These are phyloP conservation scores for Scedosporium aurantiacum DNA, from an alignment of 2,329 filamentous ascomycete genomes.

Conservation along the genomic window DNA sequence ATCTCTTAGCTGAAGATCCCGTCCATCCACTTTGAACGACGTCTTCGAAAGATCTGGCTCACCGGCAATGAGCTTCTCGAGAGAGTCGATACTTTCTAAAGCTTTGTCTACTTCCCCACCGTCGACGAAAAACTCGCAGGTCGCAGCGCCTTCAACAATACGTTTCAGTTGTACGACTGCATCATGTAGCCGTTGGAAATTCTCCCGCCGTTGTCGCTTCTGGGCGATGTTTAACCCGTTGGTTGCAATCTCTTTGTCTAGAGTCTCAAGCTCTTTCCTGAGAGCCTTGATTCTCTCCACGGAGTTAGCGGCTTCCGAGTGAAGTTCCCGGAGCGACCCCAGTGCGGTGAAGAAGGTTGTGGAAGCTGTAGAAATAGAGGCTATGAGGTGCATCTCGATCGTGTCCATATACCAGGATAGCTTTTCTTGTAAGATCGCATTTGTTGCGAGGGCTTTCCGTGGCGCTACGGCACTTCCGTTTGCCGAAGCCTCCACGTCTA, in stretches of 20 bases:
- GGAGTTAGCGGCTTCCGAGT: conserved; percentile 84
- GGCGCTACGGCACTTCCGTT: conserved; percentile 48
- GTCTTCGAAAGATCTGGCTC: conserved; percentile 33
- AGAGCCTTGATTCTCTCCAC: conserved; percentile 76
- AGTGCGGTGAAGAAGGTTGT: conserved; percentile 93
- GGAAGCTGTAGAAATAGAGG: conserved; percentile 89
- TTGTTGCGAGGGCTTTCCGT: conserved; percentile 83
- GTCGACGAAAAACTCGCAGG: conserved; percentile 73
- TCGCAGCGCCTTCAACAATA: conserved; percentile 63
- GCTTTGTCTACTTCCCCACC: conserved; percentile 74
- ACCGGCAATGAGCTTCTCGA: conserved; percentile 74
- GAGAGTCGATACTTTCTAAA: conserved; percentile 61
- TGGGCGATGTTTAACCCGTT: conserved; percentile 78
- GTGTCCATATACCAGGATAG: conserved; percentile 99
- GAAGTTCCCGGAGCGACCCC: conserved; percentile 79
- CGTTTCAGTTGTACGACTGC: conserved; percentile 73
- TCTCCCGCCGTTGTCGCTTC: conserved; percentile 70
- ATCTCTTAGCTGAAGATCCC: conserved; percentile 42
- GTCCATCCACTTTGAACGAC: conserved; percentile 17
- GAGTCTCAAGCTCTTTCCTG: conserved; percentile 63
- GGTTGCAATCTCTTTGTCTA: conserved; percentile 80
- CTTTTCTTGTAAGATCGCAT: conserved; percentile 95
- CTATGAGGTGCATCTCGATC: conserved; percentile 92
- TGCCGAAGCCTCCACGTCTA: conserved; percentile 40
- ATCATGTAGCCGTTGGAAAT: conserved; percentile 69